A percentile compares a stretch with the other conserved stretches of the same genome.
Conservation (phyloP, 2,329 filamentous ascomycete genomes). For the Colletotrichum falcatum region DNA sequence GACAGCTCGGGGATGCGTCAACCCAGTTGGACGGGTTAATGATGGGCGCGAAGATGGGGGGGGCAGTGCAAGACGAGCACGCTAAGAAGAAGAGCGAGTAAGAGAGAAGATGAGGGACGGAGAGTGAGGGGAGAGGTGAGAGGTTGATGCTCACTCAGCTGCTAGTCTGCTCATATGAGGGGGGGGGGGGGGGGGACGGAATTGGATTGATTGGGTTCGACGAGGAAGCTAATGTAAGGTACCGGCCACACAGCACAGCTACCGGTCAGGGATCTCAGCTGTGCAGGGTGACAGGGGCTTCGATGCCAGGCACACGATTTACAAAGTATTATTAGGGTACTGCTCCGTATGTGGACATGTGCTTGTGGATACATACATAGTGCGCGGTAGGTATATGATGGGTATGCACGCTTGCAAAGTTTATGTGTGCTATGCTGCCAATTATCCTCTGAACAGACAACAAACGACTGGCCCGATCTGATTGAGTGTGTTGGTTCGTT, state of each 20-base stretch:
- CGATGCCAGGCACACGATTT: neutral
- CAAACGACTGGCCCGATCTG: neutral
- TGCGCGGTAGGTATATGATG: too few relatives aligned
- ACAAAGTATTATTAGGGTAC: neutral
- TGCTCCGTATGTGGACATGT: neutral
- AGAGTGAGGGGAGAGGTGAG: neutral
- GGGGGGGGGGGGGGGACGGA: neutral
- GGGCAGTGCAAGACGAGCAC: slow-evolving; percentile 4
- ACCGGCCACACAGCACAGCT: neutral
- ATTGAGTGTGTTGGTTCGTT: neutral
- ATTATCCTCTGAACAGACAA: neutral
- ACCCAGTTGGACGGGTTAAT: neutral
- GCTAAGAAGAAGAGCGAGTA: neutral
- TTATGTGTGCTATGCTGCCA: too few relatives aligned
- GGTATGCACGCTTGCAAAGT: too few relatives aligned
- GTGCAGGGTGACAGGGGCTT: neutral
- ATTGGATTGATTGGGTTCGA: neutral
- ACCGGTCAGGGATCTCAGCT: neutral
- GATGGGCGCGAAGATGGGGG: neutral
- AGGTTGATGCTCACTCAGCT: neutral
- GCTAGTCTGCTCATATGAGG: too few relatives aligned
- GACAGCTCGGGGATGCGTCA: neutral
- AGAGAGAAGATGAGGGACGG: neutral
- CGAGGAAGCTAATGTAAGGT: neutral
- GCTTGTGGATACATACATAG: neutral